Evolutionary conservation across 2,329 filamentous ascomycete species (phyloP).

Genomic region (Akanthomyces uredinophilus): DNA sequence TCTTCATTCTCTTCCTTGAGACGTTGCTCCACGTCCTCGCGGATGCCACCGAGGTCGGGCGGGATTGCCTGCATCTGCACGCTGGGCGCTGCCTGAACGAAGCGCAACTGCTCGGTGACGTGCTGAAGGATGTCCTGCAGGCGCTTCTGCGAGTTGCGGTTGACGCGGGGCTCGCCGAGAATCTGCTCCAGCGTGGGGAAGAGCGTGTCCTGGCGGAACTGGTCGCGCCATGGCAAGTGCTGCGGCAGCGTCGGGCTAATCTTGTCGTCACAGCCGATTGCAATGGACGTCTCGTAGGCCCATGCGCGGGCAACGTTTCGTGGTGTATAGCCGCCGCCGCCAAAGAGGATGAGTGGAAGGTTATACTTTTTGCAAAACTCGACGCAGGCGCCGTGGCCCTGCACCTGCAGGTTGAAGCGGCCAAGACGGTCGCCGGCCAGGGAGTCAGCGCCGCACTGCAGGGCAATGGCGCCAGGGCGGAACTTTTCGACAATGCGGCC

Average conservation of each 20-base stretch:
- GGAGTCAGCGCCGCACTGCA: slow-evolving; percentile 94
- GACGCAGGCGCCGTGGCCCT: slow-evolving; percentile 88
- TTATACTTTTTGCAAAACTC: slow-evolving; percentile 77
- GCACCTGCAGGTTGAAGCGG: slow-evolving; percentile 94
- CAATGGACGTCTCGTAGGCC: slow-evolving; percentile 93
- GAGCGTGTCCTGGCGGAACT: slow-evolving; percentile 82
- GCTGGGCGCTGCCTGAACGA: slow-evolving; percentile 78
- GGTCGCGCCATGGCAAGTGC: slow-evolving; percentile 78
- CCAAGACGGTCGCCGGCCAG: slow-evolving; percentile 89
- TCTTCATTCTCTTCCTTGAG: slow-evolving; percentile 61
- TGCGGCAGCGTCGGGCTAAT: slow-evolving; percentile 69
- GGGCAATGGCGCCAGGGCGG: slow-evolving; percentile 82
- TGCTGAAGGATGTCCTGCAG: slow-evolving; percentile 70
- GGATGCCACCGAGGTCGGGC: slow-evolving; percentile 63
- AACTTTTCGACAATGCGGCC: slow-evolving; percentile 75
- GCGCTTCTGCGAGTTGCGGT: slow-evolving; percentile 73
- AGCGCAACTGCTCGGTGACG: slow-evolving; percentile 79
- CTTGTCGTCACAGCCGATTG: slow-evolving; percentile 66
- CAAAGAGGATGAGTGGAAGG: slow-evolving; percentile 82
- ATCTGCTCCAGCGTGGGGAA: slow-evolving; percentile 80
- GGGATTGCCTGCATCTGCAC: slow-evolving; percentile 80
- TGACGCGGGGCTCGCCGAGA: slow-evolving; percentile 62
- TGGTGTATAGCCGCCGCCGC: slow-evolving; percentile 93
- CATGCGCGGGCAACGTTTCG: slow-evolving; percentile 94
- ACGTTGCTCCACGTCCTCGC: slow-evolving; percentile 64